phyloP scores from a whole-genome alignment of 768 basidiomycete genomes.

The Antrodiella citrinella region DNA sequence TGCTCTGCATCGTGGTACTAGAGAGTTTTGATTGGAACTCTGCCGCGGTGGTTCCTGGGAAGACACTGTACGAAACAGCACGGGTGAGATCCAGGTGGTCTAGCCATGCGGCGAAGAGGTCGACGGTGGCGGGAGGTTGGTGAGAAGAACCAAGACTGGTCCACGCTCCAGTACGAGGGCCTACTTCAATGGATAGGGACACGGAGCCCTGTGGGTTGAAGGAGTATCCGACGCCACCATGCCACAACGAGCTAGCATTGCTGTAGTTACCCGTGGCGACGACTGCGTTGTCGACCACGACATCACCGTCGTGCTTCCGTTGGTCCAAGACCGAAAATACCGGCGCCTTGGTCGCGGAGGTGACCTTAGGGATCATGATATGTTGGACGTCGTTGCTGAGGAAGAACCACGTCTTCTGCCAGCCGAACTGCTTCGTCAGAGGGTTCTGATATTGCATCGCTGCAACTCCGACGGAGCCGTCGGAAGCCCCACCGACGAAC shows the following conservation, averaged over 20 bases:
- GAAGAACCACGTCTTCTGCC: conserved; percentile 68
- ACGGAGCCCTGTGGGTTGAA: conserved; percentile 28
- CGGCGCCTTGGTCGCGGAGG: conserved; percentile 35
- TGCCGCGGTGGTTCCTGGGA: conserved; percentile 35
- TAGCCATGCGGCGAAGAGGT: conserved; percentile 55
- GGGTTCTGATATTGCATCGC: conserved; percentile 63
- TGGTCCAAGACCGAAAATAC: conserved; percentile 61
- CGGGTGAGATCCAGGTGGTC: conserved; percentile 26
- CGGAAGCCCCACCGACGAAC: conserved; percentile 57
- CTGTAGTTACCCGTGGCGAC: conserved; percentile 18
- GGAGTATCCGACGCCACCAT: conserved; percentile 50
- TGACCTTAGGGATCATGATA: conserved; percentile 47
- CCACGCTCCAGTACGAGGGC: conserved; percentile 49
- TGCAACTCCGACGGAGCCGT: conserved; percentile 42
- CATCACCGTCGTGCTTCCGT: conserved; percentile 31
- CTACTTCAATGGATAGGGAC: conserved; percentile 31
- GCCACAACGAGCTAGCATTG: conserved; percentile 41
- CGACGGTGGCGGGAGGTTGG: conserved; percentile 42
- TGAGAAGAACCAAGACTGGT: conserved; percentile 51
- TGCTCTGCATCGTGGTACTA: conserved; percentile 24
- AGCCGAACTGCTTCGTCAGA: conserved; percentile 38
- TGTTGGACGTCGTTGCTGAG: conserved; percentile 49
- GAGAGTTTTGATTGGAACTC: conserved; percentile 31
- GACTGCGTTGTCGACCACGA: conserved; percentile 32
- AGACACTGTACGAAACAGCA: conserved; percentile 40